Base-by-base conservation (phyloP, 768 basidiomycete genomes). In the Leccinum aurantiacum region DNA sequence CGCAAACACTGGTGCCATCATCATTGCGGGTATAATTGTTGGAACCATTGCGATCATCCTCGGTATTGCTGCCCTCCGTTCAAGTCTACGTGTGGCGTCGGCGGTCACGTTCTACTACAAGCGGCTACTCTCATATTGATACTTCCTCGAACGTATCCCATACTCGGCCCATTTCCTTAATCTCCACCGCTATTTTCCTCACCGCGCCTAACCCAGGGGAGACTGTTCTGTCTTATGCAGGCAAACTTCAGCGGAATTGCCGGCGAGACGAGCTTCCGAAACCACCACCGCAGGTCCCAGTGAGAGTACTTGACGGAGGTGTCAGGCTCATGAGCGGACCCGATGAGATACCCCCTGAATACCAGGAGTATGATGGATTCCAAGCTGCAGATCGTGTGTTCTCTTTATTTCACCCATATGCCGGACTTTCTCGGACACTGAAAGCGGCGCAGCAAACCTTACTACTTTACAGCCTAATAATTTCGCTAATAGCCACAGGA, bases 291-390 rank as follows among this genome's bases (percentile, higher is more conserved):
- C 41, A 31, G 11, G 11, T 24, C 17, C 60, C 56, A 15, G 31
- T 19, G 31, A 63, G 47, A 46, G 37, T 51, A 10, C n/a, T 25
- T 58, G 64, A 60, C 25, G 50, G 54, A 19, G 58, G 57, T 4
- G 54, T 54, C 53, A 56, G 37, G 14, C 6, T 65, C 5, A 33
- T 49, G 38, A 54, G 53, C 27, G 53, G 37, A 15, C 33, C 49
- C 13, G 2, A 31, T 3, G n/a, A 55, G 17, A 56, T 47, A 4
- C 54, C 44, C 25, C 41, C 60, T 19, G 65, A 54, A 57, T 55
- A 55, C 33, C 58, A 47, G 33, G 54, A 57, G 0, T 31, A 47
- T n/a, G 19, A 61, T 61, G 44, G 33, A 19, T 25, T 8, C n/a
- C 14, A 19, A 29, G 50, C n/a, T 27, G 31, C 8, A n/a, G n/a